Evolutionary conservation across 2,329 filamentous ascomycete species (phyloP), one percentile per base, ranked within the genome.

Genomic region (Stagonosporopsis cucurbitacearum): DNA sequence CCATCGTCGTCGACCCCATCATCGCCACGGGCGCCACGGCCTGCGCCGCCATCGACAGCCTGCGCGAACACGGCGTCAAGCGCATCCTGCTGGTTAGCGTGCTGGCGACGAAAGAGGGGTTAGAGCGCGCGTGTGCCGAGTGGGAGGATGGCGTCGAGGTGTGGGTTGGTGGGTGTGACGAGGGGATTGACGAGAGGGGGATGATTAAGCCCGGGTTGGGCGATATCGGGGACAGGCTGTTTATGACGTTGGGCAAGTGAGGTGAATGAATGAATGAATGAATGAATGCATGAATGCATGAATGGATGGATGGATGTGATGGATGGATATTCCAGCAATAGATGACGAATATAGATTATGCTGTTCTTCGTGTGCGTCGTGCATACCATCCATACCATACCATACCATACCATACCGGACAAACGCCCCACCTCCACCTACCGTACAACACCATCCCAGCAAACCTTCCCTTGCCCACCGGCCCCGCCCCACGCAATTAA

Each of bases 11-110:
- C 43, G 94, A 98, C 72, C 95, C 94, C 3, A 86, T 98, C 65
- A 96, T 98, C 71, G 95, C 94, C 1, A 98, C 95, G 0, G 94
- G 94, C 33, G 92, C 91, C 1, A 98, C 94, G 2, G 91, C 91
- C 55, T 88, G 87, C 26, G 94, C 94, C 0, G 94, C 94, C 5
- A 96, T 98, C 70, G 90, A 95, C 71, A 92, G 91, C 0, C 80
- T 98, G 56, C 85, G 84, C 50, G 93, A 98, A 72, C 98, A 94
- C 93, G 94, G 94, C 25, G 91, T 92, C n/a, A 83, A 88, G 78
- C 83, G 85, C 57, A 87, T 98, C 51, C 78, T 96, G 37, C 85
- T 96, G 36, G 78, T 96, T 25, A 84, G 86, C 40, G 84, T 98
- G 23, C 74, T 97, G 25, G 92, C 86, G 1, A 91, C 91, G 12